Evolutionary conservation across 202 grass and related monocot species (phyloP), one percentile per base, ranked within the genome.

Genomic region (Carex sylvatica): DNA sequence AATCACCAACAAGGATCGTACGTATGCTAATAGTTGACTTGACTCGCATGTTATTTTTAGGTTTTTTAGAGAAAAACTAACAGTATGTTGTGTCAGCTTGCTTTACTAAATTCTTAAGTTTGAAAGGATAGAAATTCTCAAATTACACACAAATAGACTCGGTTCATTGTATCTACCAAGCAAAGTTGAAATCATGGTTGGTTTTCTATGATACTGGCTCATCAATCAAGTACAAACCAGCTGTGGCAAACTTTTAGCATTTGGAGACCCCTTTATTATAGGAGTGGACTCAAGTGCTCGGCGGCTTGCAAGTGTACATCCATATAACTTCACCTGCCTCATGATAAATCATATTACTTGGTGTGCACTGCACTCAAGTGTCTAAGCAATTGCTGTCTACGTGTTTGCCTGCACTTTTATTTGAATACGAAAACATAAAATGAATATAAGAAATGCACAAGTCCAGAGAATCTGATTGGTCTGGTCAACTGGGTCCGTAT

Each of bases 151-250:
- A 55, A 67, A 35, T 30, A 30, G 47, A 54, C 71, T 54, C 10
- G 23, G 6, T 69, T 20, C 16, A 35, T 9, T 15, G 6, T 4
- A 70, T 65, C 62, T 65, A 54, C 47, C 14, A 54, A 74, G 44
- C 49, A 74, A 74, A 74, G 11, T 30, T 53, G 13, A 53, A 73
- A 31, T 49, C 12, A 74, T 30, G 44, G 46, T 20, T 26, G 42
- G 46, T 53, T 70, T 28, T 74, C 44, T 74, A 52, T 51, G 70
- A 74, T 74, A 74, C 53, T 74, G 38, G 24, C 53, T 74, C 23
- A 14, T 54, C 11, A 28, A 53, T 52, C 6, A 28, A 20, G 7
- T 26, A 53, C 46, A 74, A 28, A 52, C 70, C 22, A 7, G 46
- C 20, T 28, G 11, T 18, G n/a, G n/a, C 36, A 22, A 46, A 20